phyloP scores from a whole-genome alignment of 2,329 filamentous ascomycete genomes.

The Cryphonectria parasitica region DNA sequence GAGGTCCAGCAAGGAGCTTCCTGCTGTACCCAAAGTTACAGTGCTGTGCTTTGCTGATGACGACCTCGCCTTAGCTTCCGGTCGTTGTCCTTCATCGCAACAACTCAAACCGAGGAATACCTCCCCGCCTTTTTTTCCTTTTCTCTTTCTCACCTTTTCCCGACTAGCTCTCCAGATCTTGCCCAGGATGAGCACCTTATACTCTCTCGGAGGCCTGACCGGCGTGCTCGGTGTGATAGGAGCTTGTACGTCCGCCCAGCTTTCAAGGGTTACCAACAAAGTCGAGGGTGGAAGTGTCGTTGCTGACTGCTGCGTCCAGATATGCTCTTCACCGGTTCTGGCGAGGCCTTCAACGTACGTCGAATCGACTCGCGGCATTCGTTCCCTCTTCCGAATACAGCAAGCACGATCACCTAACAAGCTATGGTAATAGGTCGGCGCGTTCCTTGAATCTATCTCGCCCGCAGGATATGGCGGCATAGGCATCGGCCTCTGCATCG shows the following conservation, averaged over 20 bases:
- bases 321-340: slow-evolving; percentile 97
- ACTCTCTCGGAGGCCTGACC: slow-evolving; percentile 70
- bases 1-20: slow-evolving; percentile 17
- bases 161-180: slow-evolving; percentile 32
- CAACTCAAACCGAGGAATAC: background rate
- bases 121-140: background rate
- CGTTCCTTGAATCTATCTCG: slow-evolving; percentile 91
- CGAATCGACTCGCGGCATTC: background rate
- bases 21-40: slow-evolving; percentile 7
- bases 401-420: slow-evolving; percentile 17
- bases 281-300: slow-evolving; percentile 14
- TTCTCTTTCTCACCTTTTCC: background rate
- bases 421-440: slow-evolving; percentile 69
- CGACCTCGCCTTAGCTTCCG: slow-evolving; percentile 21
- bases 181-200: slow-evolving; percentile 69
- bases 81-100: slow-evolving; percentile 15
- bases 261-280: background rate
- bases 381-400: background rate
- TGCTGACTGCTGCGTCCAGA: slow-evolving; percentile 58
- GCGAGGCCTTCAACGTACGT: slow-evolving; percentile 91
- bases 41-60: slow-evolving; percentile 17
- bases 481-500: slow-evolving; percentile 93
- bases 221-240: slow-evolving; percentile 74
- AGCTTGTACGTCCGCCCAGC: slow-evolving; percentile 68
- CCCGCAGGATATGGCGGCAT: slow-evolving; percentile 92